phyloP scores from a whole-genome alignment of 371 early-diverging fungal species.

The Zychaea mexicana region DNA sequence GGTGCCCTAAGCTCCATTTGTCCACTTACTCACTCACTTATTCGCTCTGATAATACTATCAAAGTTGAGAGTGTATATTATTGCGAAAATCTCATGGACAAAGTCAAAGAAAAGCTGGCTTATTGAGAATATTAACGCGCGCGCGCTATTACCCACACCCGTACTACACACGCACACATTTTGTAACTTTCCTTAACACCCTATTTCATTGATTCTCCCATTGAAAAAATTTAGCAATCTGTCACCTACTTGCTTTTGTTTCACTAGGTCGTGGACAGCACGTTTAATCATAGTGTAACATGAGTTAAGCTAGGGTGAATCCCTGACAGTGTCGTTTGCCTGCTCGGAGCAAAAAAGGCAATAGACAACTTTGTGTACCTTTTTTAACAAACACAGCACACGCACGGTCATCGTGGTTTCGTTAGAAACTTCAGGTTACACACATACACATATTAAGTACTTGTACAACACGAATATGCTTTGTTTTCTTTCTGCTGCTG shows the following conservation, averaged over 20 bases:
- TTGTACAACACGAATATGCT: background rate
- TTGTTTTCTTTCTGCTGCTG: no score
- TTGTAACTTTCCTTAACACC: background rate
- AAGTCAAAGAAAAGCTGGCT: no score
- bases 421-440: constrained; percentile 5
- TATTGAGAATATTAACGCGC: background rate
- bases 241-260: background rate
- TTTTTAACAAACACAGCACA: background rate
- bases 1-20: background rate
- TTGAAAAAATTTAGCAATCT: background rate
- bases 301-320: background rate
- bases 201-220: background rate
- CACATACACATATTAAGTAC: background rate
- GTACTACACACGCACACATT: background rate
- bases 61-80: no score
- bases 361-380: background rate
- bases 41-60: no score
- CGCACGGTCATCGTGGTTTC: constrained; percentile 6
- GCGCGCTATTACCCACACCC: background rate
- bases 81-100: no score
- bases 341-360: constrained; percentile 1
- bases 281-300: background rate
- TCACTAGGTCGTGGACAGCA: background rate
- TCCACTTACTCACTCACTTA: no score
- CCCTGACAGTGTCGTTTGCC: background rate